These are phyloP conservation scores for Arachnomyces sp. DNA, from an alignment of 2,329 filamentous ascomycete species.

Conservation along the genomic window DNA sequence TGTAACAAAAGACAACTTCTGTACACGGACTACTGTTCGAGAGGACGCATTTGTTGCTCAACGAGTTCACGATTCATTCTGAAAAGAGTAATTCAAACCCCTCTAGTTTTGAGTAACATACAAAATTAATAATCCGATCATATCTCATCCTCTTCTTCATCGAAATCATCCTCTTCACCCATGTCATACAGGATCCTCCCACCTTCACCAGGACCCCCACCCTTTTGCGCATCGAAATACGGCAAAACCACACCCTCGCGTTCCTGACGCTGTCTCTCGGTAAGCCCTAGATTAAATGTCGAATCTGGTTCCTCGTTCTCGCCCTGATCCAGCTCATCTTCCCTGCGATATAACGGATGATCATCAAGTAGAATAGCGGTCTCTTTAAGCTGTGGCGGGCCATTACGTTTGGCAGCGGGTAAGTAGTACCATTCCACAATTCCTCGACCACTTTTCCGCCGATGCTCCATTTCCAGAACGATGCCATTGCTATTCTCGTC, in stretches of 20 bases:
- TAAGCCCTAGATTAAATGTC: slow-evolving; percentile 79
- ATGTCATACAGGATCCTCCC: slow-evolving; percentile 95
- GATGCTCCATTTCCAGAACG: slow-evolving; percentile 77
- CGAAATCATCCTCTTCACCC: slow-evolving; percentile 93
- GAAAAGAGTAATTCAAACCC: background rate
- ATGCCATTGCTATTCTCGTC: slow-evolving; percentile 41
- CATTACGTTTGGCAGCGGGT: slow-evolving; percentile 38
- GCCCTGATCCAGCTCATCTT: slow-evolving; percentile 32
- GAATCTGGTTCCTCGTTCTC: slow-evolving; percentile 52
- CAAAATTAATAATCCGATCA: slow-evolving; percentile 30
- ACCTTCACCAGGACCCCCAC: slow-evolving; percentile 62
- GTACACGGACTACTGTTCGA: no score
- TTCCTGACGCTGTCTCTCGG: slow-evolving; percentile 80
- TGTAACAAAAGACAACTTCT: no score
- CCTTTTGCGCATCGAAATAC: slow-evolving; percentile 92
- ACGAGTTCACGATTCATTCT: no score
- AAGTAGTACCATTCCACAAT: slow-evolving; percentile 62
- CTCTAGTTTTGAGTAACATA: no score
- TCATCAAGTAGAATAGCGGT: slow-evolving; percentile 61
- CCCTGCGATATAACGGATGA: slow-evolving; percentile 58
- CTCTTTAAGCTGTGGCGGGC: slow-evolving; percentile 41
- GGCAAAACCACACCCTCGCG: slow-evolving; percentile 84
- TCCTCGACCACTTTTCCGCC: slow-evolving; percentile 70
- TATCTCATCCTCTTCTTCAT: slow-evolving; percentile 91
- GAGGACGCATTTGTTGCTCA: no score